A percentile compares a stretch with the other conserved stretches of the same genome.
Conservation (phyloP, 2,329 filamentous ascomycete species). For the Trichoderma koningii region DNA sequence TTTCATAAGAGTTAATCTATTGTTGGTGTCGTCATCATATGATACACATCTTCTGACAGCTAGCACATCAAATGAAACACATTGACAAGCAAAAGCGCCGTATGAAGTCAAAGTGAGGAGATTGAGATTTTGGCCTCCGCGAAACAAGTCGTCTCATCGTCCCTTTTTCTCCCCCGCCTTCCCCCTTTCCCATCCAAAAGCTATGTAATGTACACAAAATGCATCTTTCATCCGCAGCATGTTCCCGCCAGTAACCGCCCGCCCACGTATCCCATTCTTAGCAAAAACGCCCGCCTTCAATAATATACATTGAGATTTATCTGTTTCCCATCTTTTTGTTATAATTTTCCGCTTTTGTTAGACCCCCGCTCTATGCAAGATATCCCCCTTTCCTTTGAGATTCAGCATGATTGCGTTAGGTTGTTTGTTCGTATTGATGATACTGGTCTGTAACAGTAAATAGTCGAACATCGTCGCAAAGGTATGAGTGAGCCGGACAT, state of each 20-base stretch:
- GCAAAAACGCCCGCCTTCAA: constrained; percentile 34
- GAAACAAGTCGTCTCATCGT: constrained; percentile 30
- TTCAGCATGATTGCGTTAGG: constrained; percentile 31
- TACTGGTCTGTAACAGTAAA: not conserved
- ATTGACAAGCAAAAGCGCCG: not conserved
- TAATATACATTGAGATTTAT: constrained; percentile 30
- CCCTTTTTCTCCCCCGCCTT: constrained; percentile 29
- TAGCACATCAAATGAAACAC: not conserved
- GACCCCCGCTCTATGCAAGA: constrained; percentile 44
- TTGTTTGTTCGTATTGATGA: not conserved
- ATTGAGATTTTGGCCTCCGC: constrained; percentile 37
- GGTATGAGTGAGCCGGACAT: not conserved
- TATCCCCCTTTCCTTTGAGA: constrained; percentile 18
- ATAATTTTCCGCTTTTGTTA: not conserved
- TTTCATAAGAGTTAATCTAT: not conserved
- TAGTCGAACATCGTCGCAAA: constrained; percentile 6
- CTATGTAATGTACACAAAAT: constrained; percentile 39
- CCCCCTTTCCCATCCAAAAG: not conserved
- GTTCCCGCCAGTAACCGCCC: not conserved
- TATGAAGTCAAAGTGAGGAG: constrained; percentile 37
- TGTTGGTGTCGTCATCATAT: not conserved
- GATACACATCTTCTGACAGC: not conserved
- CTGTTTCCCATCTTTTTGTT: constrained; percentile 34
- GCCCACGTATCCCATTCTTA: constrained; percentile 30
- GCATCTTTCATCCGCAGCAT: constrained; percentile 1